These are phyloP conservation scores for Aquilaria agallochum DNA, from an alignment of 441 rosid species.

Conservation along the genomic window DNA sequence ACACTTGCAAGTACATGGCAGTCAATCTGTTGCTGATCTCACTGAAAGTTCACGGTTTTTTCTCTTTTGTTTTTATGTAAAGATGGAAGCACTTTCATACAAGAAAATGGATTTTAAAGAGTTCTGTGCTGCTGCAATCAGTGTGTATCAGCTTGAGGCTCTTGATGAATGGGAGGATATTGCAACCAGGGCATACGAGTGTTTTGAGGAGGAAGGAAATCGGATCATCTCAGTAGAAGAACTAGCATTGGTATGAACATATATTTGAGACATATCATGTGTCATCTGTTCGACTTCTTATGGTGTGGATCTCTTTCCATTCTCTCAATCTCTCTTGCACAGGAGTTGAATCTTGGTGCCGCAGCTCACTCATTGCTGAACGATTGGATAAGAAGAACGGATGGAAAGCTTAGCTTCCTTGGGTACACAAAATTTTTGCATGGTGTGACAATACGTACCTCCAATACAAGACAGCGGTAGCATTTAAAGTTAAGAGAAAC, in stretches of 20 bases:
- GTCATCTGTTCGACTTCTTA: not conserved
- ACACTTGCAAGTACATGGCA: no score
- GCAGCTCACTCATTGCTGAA: conserved; percentile 39
- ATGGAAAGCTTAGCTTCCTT: conserved; percentile 55
- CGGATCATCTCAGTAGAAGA: conserved; percentile 48
- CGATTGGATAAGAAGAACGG: conserved; percentile 48
- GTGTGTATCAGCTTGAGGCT: conserved; percentile 61
- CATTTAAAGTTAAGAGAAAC: conserved; percentile 10
- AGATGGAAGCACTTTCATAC: conserved; percentile 65
- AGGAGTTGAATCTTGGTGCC: conserved; percentile 60
- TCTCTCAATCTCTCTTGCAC: conserved; percentile 5
- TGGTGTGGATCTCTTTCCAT: not conserved
- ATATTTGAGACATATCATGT: not conserved
- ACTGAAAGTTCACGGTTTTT: conserved; percentile 3
- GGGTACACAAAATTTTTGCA: conserved; percentile 65
- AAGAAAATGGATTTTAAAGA: conserved; percentile 56
- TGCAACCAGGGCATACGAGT: conserved; percentile 47
- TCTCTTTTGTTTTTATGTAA: conserved; percentile 10
- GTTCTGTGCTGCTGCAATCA: conserved; percentile 65
- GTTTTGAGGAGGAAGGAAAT: conserved; percentile 63
- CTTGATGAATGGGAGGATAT: conserved; percentile 61
- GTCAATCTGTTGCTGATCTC: not conserved
- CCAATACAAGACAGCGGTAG: conserved; percentile 43
- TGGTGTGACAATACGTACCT: conserved; percentile 49
- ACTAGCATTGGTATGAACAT: conserved; percentile 47